Conservation (phyloP, 1,284 basidiomycete genomes). For the Austroboletus novae-zelandiae region DNA sequence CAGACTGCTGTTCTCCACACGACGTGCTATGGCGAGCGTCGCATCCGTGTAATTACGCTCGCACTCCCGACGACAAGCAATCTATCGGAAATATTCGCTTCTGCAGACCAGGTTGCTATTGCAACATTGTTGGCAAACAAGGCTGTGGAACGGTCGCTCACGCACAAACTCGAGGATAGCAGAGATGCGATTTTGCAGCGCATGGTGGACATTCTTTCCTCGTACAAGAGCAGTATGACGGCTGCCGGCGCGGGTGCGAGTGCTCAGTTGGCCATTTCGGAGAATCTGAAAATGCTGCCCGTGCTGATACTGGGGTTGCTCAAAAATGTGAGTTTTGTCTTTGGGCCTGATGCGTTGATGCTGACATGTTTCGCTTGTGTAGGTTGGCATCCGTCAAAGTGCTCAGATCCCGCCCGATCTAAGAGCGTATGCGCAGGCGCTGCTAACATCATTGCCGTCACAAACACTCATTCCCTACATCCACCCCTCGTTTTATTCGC, state of each 20-base stretch:
- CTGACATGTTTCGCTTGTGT: slow-evolving; percentile 8
- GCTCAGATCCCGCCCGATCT: slow-evolving; percentile 96
- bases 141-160: slow-evolving; percentile 90
- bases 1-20: slow-evolving; percentile 97
- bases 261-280: slow-evolving; percentile 89
- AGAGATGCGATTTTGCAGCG: slow-evolving; percentile 90
- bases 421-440: slow-evolving; percentile 90
- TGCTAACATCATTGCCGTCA: slow-evolving; percentile 89
- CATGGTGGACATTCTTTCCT: slow-evolving; percentile 85
- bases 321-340: slow-evolving; percentile 72
- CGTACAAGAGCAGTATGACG: slow-evolving; percentile 98
- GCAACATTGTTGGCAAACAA: slow-evolving; percentile 92
- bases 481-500: slow-evolving; percentile 91
- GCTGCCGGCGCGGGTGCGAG: slow-evolving; percentile 89
- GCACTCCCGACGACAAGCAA: slow-evolving; percentile 92
- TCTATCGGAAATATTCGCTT: slow-evolving; percentile 92
- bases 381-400: slow-evolving; percentile 94
- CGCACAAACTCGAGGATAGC: slow-evolving; percentile 91
- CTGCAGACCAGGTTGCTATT: slow-evolving; percentile 92
- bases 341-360: neutral
- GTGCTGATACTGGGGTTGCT: slow-evolving; percentile 86
- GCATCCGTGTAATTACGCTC: slow-evolving; percentile 93
- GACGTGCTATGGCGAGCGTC: slow-evolving; percentile 92
- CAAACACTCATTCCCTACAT: slow-evolving; percentile 93
- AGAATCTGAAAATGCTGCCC: slow-evolving; percentile 94